These are phyloP conservation scores for Plasmodium billcollinsi DNA, from an alignment of 169 alveolate species.

Conservation along the genomic window DNA sequence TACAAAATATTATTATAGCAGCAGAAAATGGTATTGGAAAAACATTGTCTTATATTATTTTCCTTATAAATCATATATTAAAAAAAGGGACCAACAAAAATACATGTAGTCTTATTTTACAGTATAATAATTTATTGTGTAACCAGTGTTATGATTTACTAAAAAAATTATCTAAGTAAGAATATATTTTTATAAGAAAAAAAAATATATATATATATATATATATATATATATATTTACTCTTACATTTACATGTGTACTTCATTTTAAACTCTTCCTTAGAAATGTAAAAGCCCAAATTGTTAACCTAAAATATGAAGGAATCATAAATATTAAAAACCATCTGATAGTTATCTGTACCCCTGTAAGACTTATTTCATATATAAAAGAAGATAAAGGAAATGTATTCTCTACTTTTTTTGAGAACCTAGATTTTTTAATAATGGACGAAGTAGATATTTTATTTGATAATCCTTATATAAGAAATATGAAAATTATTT, in stretches of 20 bases:
- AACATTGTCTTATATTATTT: slow-evolving; percentile 61
- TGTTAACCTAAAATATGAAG: slow-evolving; percentile 5
- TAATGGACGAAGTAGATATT: slow-evolving; percentile 68
- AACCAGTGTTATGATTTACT: slow-evolving; percentile 45
- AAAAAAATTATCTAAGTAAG: slow-evolving; percentile 43
- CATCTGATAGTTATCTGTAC: slow-evolving; percentile 29
- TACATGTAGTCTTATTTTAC: slow-evolving; percentile 32
- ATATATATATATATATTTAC: not conserved
- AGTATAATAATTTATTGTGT: slow-evolving; percentile 32
- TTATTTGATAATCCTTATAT: slow-evolving; percentile 52
- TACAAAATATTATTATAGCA: slow-evolving; percentile 47
- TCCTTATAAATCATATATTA: slow-evolving; percentile 44
- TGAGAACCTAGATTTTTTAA: slow-evolving; percentile 30
- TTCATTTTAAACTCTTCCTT: not conserved
- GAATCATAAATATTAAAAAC: not conserved
- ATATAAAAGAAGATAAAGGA: slow-evolving; percentile 56
- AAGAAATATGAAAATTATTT: slow-evolving; percentile 24
- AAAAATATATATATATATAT: not conserved
- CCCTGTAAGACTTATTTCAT: slow-evolving; percentile 30
- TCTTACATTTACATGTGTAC: not conserved
- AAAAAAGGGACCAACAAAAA: slow-evolving; percentile 11
- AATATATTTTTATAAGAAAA: not conserved
- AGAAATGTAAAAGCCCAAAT: slow-evolving; percentile 44
- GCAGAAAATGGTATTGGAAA: slow-evolving; percentile 76
- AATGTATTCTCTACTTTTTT: slow-evolving; percentile 6